Evolutionary conservation across 345 rosid species (phyloP).

Genomic region (Passiflora organensis): DNA sequence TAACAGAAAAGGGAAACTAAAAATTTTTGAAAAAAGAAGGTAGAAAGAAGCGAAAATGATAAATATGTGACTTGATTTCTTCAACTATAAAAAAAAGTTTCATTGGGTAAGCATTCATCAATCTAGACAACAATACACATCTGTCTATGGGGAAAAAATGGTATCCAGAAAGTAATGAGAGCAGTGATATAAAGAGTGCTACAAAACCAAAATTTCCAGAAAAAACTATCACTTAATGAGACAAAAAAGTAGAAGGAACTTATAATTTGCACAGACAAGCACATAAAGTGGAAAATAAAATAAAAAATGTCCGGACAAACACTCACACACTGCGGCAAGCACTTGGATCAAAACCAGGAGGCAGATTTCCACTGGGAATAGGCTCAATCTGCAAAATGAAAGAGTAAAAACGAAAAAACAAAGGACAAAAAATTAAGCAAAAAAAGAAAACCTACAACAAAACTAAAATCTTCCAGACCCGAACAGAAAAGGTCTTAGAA

Average conservation of each 20-base stretch:
- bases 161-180: no score
- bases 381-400: conserved; percentile 89
- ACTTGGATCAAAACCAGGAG: conserved; percentile 99
- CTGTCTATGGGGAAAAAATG: no score
- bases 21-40: conserved; percentile 28
- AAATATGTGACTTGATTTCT: conserved; percentile 27
- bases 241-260: background rate
- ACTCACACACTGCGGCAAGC: conserved; percentile 99
- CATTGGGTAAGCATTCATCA: no score
- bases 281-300: conserved; percentile 10
- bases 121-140: no score
- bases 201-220: background rate
- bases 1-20: conserved; percentile 39
- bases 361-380: conserved; percentile 96
- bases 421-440: conserved; percentile 8
- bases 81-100: conserved; percentile 10
- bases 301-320: conserved; percentile 39
- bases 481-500: conserved; percentile 5
- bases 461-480: conserved; percentile 13
- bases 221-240: conserved; percentile 9
- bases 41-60: conserved; percentile 18
- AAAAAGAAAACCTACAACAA: conserved; percentile 10
- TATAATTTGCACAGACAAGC: conserved; percentile 10
- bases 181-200: no score
- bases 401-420: conserved; percentile 24